A percentile compares a stretch with the other conserved stretches of the same genome.
These are phyloP conservation scores for Hemileia vastatrix DNA, from an alignment of 1,284 basidiomycete species.

Conservation along the genomic window DNA sequence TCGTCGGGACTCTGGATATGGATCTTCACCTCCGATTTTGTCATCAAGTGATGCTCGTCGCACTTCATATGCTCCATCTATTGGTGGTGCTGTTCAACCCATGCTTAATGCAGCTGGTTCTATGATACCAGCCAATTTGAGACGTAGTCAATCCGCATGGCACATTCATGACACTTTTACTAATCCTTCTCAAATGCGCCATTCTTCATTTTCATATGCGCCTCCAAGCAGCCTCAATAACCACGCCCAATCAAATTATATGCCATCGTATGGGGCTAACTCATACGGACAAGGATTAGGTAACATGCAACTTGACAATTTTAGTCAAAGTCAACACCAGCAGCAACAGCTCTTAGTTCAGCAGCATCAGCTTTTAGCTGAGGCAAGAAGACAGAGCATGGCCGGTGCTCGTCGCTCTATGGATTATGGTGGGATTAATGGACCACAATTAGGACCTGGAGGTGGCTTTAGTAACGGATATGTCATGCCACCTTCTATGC, in stretches of 20 bases:
- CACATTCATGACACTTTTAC: slow-evolving; percentile 21
- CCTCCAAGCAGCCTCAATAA: background rate
- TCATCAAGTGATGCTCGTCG: slow-evolving; percentile 11
- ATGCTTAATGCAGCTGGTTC: background rate
- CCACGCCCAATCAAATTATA: too few species aligned
- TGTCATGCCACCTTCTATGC: slow-evolving; percentile 11
- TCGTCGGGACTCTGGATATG: slow-evolving; percentile 21
- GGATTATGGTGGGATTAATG: too few species aligned
- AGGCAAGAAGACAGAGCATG: slow-evolving; percentile 14
- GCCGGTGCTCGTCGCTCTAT: too few species aligned
- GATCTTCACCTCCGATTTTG: slow-evolving; percentile 16
- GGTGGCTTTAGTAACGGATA: too few species aligned
- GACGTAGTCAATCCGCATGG: slow-evolving; percentile 23
- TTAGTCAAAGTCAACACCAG: too few species aligned
- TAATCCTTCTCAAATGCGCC: slow-evolving; percentile 9
- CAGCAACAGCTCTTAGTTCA: too few species aligned
- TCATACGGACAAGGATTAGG: too few species aligned
- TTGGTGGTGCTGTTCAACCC: too few species aligned
- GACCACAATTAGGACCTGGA: too few species aligned
- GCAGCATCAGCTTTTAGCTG: slow-evolving; percentile 10
- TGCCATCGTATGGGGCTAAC: too few species aligned
- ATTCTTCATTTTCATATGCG: slow-evolving; percentile 18
- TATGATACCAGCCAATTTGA: slow-evolving; percentile 11
- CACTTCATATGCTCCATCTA: slow-evolving; percentile 6
- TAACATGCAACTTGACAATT: too few species aligned